A percentile compares a stretch with the other conserved stretches of the same genome.
phyloP scores from a whole-genome alignment of 2,329 filamentous ascomycete species.

The Dactylellina cionopaga region DNA sequence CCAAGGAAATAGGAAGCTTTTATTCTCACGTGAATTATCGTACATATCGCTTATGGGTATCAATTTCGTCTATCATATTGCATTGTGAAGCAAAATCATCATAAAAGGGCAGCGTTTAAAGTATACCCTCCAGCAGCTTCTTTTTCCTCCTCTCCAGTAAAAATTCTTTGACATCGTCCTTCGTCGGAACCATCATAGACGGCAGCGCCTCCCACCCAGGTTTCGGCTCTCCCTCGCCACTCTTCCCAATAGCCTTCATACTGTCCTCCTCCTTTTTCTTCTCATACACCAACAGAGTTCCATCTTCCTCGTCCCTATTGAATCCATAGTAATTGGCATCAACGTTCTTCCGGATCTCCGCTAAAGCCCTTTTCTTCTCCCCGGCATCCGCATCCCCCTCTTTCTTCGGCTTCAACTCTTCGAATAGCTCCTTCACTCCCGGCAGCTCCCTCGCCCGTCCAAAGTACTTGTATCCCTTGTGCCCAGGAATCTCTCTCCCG shows the following conservation, averaged over 20 bases:
- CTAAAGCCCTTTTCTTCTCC: conserved; percentile 61
- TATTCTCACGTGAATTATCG: conserved; percentile 10
- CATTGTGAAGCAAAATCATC: conserved; percentile 2
- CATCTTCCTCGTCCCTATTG: conserved; percentile 90
- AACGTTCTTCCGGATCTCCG: conserved; percentile 72
- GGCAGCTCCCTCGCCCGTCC: conserved; percentile 88
- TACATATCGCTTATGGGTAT: conserved; percentile 51
- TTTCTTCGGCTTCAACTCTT: conserved; percentile 73
- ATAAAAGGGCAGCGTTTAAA: conserved; percentile 57
- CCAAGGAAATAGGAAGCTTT: neutral
- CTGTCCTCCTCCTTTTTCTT: conserved; percentile 83
- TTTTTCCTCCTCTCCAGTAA: conserved; percentile 84
- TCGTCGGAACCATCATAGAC: conserved; percentile 84
- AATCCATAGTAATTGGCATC: conserved; percentile 97
- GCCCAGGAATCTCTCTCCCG: conserved; percentile 74
- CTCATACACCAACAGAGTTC: conserved; percentile 81
- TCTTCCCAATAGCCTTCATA: conserved; percentile 72
- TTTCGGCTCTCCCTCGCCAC: conserved; percentile 68
- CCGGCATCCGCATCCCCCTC: conserved; percentile 65
- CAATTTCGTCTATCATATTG: conserved; percentile 28
- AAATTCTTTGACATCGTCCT: conserved; percentile 94
- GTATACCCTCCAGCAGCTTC: conserved; percentile 83
- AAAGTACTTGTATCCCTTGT: conserved; percentile 86
- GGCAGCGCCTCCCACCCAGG: conserved; percentile 85
- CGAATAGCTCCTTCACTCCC: conserved; percentile 95